Evolutionary conservation across 1,284 basidiomycete genomes (phyloP), one percentile per base, ranked within the genome.

Genomic region (Bjerkandera adusta): DNA sequence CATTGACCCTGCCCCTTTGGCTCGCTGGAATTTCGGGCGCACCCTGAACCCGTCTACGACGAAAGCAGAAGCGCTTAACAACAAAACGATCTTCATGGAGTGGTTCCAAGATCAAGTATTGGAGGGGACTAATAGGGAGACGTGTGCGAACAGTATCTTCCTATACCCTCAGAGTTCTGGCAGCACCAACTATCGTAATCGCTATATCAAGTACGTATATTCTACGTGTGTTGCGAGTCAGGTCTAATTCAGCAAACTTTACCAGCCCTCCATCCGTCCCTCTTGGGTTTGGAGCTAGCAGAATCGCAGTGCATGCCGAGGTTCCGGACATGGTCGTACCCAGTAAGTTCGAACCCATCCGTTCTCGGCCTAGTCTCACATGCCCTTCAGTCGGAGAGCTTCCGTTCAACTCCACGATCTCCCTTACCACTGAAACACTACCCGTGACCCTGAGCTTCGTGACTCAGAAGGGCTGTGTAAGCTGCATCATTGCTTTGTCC

Each of bases 261-360:
- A 15, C 5, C 38, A 62, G 65, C 25, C 45, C 57, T 6, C 57
- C 57, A 1, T 35, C 48, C 32, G 49, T 53, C 11, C 59, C 63
- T 1, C 57, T 65, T 25, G 67, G 67, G 2, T 68, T 66, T 43
- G 54, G 53, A 13, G 47, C 60, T 12, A 50, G 53, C 13, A 55
- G 64, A 7, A 56, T 65, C 21, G 54, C 65, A 15, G 58, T 63
- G 1, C 53, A 63, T 47, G 60, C 60, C 10, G 61, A 59, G 42
- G 51, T 57, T 1, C 69, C 71, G 7, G 69, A 73, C 47, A 62
- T 71, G 52, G 66, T 71, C 39, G 58, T 72, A 3, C 70, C 71
- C 1, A 51, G 62, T 64, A 45, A 36, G 60, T 51, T 21, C 25
- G 32, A 2, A 6, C 16, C 16, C 22, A 8, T 20, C 10, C 12